Base-by-base conservation (phyloP, 495 filamentous ascomycete genomes). In the Cercophora newfieldiana region DNA sequence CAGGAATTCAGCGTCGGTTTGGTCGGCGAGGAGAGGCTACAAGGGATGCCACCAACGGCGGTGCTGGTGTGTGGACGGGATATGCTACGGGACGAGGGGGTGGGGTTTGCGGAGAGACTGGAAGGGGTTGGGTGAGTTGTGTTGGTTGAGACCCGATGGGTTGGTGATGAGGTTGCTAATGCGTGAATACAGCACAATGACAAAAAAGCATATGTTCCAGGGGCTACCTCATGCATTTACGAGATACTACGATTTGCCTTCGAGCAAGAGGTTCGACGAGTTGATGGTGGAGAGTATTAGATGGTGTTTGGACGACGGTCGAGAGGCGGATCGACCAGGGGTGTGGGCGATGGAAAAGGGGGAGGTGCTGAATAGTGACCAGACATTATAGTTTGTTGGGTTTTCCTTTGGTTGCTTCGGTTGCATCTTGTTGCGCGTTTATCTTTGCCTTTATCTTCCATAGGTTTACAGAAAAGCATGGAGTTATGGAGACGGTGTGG, bases 41-140 rank as follows among this genome's bases (percentile, higher is more conserved):
- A 62, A 57, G 74, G 76, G 4, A 67, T 81, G 61, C 82, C 82
- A 24, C 76, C 75, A 3, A 76, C 82, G 10, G 75, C 73, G 12
- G 78, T 86, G 68, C 74, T 81, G 10, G 70, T 85, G 60, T 72
- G 78, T 0, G 84, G 83, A 0, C 70, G 73, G 71, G 82, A 85
- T 70, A 77, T 78, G 5, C 70, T 85, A 26, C 71, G 82, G 7
- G 81, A 83, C 65, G 80, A 85, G 71, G 81, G 71, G 7, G 51
- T 86, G 21, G 71, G 77, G 54, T 83, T 74, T 68, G 80, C 75
- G 21, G 74, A 78, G 72, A 69, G 80, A 61, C 68, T 85, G 14
- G 76, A 71, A 59, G 78, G 77, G 65, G 77, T 77, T 68, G 79
- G 80, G 83, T 84, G 71, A 73, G 82, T 21, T n/a, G 1, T 31